Percentiles rank a stretch among this genome's conserved stretches.
phyloP scores from a whole-genome alignment of 2,329 filamentous ascomycete species.

The Fusarium fracticaudum region DNA sequence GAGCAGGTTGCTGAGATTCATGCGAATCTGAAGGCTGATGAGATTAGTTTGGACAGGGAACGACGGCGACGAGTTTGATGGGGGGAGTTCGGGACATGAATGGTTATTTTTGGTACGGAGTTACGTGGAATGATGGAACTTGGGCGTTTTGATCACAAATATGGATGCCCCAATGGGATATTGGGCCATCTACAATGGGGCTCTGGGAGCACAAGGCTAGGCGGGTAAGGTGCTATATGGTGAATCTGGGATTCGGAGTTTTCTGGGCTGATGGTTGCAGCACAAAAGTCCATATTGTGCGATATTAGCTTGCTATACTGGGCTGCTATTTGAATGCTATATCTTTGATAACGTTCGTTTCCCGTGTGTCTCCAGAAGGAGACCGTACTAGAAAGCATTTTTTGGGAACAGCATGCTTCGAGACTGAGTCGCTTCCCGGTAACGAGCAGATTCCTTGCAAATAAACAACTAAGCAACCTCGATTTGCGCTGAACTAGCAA shows the following conservation, averaged over 20 bases:
- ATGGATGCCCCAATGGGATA: rapidly evolving
- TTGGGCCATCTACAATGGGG: rapidly evolving
- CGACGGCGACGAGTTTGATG: too few species aligned
- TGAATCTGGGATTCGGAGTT: too few species aligned
- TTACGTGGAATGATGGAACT: background rate
- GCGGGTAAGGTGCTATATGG: rapidly evolving
- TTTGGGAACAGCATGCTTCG: too few species aligned
- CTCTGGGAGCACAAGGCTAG: too few species aligned
- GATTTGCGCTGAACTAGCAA: background rate
- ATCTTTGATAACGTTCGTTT: background rate
- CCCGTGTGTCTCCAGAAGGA: background rate
- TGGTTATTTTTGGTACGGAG: background rate
- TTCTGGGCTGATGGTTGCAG: rapidly evolving
- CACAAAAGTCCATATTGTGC: background rate
- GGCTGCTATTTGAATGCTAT: background rate
- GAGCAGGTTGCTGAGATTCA: background rate
- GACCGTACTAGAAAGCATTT: too few species aligned
- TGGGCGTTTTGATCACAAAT: too few species aligned
- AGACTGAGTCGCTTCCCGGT: background rate
- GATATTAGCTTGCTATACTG: background rate
- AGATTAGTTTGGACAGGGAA: too few species aligned
- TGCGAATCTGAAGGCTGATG: too few species aligned
- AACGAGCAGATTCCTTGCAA: too few species aligned
- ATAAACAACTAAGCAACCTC: too few species aligned
- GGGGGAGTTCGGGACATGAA: too few species aligned